phyloP scores from a whole-genome alignment of 176 grass and related monocot genomes.

The Canna indica region DNA sequence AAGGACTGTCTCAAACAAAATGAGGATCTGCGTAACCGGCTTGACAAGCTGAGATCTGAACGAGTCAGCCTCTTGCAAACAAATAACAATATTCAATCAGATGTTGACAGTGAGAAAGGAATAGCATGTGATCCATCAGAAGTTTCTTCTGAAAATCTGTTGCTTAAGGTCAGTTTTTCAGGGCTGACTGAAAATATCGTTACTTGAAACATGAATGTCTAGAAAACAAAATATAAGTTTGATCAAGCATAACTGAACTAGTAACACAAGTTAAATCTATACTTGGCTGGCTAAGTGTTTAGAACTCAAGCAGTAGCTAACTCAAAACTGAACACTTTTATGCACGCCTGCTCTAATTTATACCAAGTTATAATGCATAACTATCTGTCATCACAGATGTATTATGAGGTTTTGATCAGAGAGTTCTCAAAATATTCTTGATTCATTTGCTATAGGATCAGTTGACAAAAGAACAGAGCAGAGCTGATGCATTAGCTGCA shows the following conservation, averaged over 20 bases:
- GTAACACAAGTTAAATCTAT: too few relatives aligned
- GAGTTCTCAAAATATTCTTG: background rate
- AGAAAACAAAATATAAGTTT: background rate
- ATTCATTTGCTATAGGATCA: conserved; percentile 41
- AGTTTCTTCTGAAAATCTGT: conserved; percentile 41
- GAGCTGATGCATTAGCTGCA: conserved; percentile 45
- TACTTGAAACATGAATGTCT: background rate
- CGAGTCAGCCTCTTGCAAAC: conserved; percentile 35
- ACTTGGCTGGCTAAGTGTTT: too few relatives aligned
- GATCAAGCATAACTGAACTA: too few relatives aligned
- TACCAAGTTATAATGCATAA: background rate
- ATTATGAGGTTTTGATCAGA: background rate
- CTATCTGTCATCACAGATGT: background rate
- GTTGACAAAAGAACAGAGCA: conserved; percentile 66
- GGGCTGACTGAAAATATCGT: conserved; percentile 7
- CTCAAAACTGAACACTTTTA: too few relatives aligned
- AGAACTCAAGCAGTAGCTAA: too few relatives aligned
- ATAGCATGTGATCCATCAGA: conserved; percentile 31
- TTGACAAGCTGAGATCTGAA: conserved; percentile 67
- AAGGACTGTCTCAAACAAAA: conserved; percentile 85
- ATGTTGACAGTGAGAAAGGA: conserved; percentile 38
- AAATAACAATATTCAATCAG: conserved; percentile 32
- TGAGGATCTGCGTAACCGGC: conserved; percentile 55
- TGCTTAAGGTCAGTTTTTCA: conserved; percentile 50
- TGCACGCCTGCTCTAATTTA: background rate